Evolutionary conservation across 2,329 filamentous ascomycete genomes (phyloP).

Genomic region (Rutstroemia sydowiana): DNA sequence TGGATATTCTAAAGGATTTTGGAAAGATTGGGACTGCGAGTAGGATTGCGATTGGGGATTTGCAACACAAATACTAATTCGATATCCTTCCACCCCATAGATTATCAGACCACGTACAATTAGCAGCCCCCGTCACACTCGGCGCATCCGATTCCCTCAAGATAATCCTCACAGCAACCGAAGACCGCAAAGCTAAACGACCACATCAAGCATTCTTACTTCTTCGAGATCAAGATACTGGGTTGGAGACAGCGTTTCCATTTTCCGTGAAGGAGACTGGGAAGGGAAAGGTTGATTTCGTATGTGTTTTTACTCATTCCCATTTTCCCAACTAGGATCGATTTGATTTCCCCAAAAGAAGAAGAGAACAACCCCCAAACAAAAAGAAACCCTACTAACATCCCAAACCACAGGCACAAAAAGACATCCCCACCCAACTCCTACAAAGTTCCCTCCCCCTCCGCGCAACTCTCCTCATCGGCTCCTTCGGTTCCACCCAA

Average conservation of each 20-base stretch:
- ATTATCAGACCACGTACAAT: constrained; percentile 26
- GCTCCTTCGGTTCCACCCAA: constrained; percentile 70
- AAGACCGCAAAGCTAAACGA: constrained; percentile 69
- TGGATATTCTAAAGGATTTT: no score
- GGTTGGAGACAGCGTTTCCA: constrained; percentile 81
- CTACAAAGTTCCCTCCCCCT: constrained; percentile 61
- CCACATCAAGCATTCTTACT: constrained; percentile 93
- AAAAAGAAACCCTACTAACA: constrained; percentile 15
- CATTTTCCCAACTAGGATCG: no score
- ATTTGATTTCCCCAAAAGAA: no score
- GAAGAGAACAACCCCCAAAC: neutral
- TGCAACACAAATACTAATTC: constrained; percentile 10
- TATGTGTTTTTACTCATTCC: constrained; percentile 40
- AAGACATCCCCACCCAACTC: constrained; percentile 82
- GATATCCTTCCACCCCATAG: constrained; percentile 12
- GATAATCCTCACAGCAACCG: constrained; percentile 71
- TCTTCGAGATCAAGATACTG: constrained; percentile 64
- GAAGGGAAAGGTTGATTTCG: constrained; percentile 77
- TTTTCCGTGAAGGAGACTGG: constrained; percentile 80
- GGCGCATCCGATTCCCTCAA: constrained; percentile 68
- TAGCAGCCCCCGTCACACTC: constrained; percentile 58
- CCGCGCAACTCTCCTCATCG: constrained; percentile 75
- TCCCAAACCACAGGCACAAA: constrained; percentile 57
- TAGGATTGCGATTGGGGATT: neutral
- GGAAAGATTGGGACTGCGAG: neutral